These are phyloP conservation scores for Penstemon davidsonii DNA, from an alignment of 257 asterid genomes.

Conservation along the genomic window DNA sequence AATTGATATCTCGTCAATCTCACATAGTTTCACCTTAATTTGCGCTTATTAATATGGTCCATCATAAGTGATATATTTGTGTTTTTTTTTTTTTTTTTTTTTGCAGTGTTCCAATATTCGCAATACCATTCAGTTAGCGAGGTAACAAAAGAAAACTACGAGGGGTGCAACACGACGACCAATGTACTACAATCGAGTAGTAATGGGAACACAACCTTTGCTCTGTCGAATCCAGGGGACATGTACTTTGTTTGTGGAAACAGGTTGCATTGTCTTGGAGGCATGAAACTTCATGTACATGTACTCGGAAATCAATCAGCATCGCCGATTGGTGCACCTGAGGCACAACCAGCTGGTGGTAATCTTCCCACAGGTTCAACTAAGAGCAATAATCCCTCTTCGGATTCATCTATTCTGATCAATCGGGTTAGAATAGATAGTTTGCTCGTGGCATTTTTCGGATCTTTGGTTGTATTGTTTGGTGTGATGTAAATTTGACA, in stretches of 20 bases:
- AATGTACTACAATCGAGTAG: slow-evolving; percentile 60
- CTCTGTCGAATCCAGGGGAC: slow-evolving; percentile 52
- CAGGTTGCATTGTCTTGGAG: slow-evolving; percentile 72
- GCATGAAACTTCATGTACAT: slow-evolving; percentile 71
- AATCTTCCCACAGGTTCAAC: slow-evolving; percentile 52
- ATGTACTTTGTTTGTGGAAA: slow-evolving; percentile 68
- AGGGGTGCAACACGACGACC: slow-evolving; percentile 67
- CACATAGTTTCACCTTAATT: too few relatives aligned
- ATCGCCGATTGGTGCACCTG: slow-evolving; percentile 44
- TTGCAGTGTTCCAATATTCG: slow-evolving; percentile 68
- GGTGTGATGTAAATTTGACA: slow-evolving; percentile 22
- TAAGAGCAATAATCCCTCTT: slow-evolving; percentile 47
- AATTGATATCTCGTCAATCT: too few relatives aligned
- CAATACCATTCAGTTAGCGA: slow-evolving; percentile 62
- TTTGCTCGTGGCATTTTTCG: slow-evolving; percentile 20
- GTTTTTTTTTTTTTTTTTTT: not conserved
- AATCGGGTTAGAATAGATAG: slow-evolving; percentile 6
- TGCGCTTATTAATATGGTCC: too few relatives aligned
- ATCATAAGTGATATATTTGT: too few relatives aligned
- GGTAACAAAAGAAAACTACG: slow-evolving; percentile 46
- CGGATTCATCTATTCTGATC: slow-evolving; percentile 29
- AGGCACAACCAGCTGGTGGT: slow-evolving; percentile 30
- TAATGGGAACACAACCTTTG: slow-evolving; percentile 60
- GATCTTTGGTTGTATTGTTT: slow-evolving; percentile 26
- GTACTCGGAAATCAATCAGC: slow-evolving; percentile 29